Percentiles rank a stretch among this genome's conserved stretches.
Evolutionary conservation across 1,284 basidiomycete genomes (phyloP).

Genomic region (Golubevia pallescens): DNA sequence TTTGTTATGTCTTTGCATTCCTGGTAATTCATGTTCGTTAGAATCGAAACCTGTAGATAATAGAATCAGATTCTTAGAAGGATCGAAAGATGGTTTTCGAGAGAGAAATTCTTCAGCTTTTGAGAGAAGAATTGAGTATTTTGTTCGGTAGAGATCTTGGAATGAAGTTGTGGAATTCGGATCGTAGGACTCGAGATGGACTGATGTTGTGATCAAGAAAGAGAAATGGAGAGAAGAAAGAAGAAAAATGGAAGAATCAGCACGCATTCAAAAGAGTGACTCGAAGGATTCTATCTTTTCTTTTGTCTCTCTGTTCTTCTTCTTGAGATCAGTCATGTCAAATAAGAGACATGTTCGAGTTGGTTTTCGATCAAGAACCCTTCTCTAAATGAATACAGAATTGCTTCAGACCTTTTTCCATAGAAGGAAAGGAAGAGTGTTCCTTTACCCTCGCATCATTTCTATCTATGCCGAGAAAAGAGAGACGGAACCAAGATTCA

Average conservation of each 20-base stretch:
- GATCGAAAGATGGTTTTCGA: no score
- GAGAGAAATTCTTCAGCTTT: conserved; percentile 33
- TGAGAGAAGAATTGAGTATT: conserved; percentile 37
- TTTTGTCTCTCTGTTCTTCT: no score
- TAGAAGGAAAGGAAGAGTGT: background rate
- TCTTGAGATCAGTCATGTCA: no score
- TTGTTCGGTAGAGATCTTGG: conserved; percentile 28
- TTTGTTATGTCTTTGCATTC: conserved; percentile 63
- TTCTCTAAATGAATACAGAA: no score
- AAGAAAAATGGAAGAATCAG: no score
- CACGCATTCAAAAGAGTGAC: no score
- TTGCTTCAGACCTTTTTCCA: no score
- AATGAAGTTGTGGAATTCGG: conserved; percentile 26
- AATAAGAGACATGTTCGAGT: no score
- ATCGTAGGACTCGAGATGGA: conserved; percentile 49
- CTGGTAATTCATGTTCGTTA: conserved; percentile 56
- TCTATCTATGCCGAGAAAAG: no score
- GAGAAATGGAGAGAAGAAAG: no score
- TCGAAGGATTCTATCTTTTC: no score
- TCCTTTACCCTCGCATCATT: background rate
- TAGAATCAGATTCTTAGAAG: conserved; percentile 35
- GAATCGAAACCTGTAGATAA: conserved; percentile 58
- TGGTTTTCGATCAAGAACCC: no score
- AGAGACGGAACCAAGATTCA: background rate
- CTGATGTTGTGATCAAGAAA: conserved; percentile 13